Conservation (phyloP, 2,329 filamentous ascomycete species). For the Colletotrichum sp. region DNA sequence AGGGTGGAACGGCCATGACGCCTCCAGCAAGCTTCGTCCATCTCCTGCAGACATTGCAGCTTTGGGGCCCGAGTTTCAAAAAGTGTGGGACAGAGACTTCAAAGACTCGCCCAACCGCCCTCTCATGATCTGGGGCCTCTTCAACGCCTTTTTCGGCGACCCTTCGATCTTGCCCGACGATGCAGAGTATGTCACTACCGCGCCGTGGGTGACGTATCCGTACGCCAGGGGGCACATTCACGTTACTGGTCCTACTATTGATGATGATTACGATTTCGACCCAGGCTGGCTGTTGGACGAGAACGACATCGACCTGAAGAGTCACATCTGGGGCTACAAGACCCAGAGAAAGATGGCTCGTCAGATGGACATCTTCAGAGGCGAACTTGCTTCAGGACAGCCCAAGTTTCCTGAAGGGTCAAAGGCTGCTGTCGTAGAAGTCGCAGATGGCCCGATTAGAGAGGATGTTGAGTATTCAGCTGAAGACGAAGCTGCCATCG, state of each 20-base stretch:
- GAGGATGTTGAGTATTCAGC: constrained; percentile 48
- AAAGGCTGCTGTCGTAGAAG: constrained; percentile 36
- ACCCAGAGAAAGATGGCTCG: constrained; percentile 64
- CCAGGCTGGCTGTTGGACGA: constrained; percentile 54
- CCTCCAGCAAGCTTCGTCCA: constrained; percentile 56
- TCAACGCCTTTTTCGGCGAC: constrained; percentile 33
- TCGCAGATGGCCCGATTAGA: background rate
- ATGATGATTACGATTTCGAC: constrained; percentile 51
- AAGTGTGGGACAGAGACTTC: constrained; percentile 57
- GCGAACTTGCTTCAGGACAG: constrained; percentile 47
- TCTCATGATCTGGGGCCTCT: constrained; percentile 24
- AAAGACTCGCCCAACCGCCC: constrained; percentile 26
- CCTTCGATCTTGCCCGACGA: constrained; percentile 34
- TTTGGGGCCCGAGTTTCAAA: constrained; percentile 54
- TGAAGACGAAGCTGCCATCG: constrained; percentile 55
- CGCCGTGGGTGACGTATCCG: constrained; percentile 61
- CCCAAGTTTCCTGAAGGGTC: constrained; percentile 48
- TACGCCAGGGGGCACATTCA: constrained; percentile 65
- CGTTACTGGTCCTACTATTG: constrained; percentile 42
- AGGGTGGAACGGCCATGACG: constrained; percentile 60
- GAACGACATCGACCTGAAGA: constrained; percentile 60
- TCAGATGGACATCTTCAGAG: constrained; percentile 57
- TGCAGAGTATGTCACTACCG: constrained; percentile 54
- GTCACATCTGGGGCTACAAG: constrained; percentile 70
- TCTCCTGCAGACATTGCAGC: constrained; percentile 52